A percentile compares a stretch with the other conserved stretches of the same genome.
Evolutionary conservation across 176 grass and related monocot species (phyloP).

Genomic region (Hordeum vulgare): DNA sequence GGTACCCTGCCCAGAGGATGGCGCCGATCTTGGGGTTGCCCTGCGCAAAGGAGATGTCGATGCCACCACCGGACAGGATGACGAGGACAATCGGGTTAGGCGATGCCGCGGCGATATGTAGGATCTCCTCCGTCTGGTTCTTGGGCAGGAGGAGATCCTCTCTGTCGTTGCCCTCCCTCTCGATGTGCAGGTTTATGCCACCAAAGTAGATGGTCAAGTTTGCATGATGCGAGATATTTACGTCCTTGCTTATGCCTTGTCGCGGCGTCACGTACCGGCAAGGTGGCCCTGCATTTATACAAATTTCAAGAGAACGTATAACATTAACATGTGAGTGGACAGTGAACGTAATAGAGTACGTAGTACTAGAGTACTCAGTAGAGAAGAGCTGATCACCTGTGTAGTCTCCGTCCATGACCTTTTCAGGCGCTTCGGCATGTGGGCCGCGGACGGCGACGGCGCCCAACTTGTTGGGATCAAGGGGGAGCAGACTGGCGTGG

Average conservation of each 20-base stretch:
- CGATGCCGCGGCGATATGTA: constrained; percentile 24
- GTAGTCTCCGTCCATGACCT: constrained; percentile 40
- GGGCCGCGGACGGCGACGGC: constrained; percentile 32
- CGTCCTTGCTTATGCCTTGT: constrained; percentile 24
- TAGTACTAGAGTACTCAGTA: too few relatives aligned
- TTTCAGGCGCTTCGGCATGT: constrained; percentile 7
- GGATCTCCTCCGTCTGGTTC: constrained; percentile 39
- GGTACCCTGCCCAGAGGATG: constrained; percentile 56
- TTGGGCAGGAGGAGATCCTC: constrained; percentile 48
- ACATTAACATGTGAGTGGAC: neutral
- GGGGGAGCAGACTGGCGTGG: constrained; percentile 14
- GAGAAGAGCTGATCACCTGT: neutral
- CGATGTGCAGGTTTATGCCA: constrained; percentile 42
- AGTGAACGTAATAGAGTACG: too few relatives aligned
- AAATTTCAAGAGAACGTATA: too few relatives aligned
- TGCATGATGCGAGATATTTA: constrained; percentile 4
- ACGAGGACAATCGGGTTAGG: constrained; percentile 45
- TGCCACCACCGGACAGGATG: constrained; percentile 38
- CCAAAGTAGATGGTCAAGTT: constrained; percentile 29
- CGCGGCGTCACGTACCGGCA: constrained; percentile 39
- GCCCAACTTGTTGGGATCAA: neutral
- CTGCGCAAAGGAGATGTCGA: constrained; percentile 52
- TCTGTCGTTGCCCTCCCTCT: constrained; percentile 48
- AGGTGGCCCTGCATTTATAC: constrained; percentile 17
- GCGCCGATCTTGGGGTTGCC: constrained; percentile 49